Percentiles rank a stretch among this genome's conserved stretches.
These are phyloP conservation scores for Diophrys sp. DNA, from an alignment of 73 alveolate genomes.

Conservation along the genomic window DNA sequence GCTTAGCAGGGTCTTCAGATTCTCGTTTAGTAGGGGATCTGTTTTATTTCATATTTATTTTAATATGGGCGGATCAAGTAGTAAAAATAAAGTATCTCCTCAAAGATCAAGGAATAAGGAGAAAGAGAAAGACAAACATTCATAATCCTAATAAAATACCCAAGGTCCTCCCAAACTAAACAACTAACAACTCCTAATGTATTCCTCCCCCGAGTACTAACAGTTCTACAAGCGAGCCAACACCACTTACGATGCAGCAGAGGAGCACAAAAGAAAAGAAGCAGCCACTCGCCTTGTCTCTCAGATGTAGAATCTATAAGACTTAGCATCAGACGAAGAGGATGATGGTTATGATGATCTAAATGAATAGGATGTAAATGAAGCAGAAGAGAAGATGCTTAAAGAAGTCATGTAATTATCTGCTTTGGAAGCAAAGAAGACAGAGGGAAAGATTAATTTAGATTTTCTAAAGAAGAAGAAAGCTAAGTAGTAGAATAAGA, in stretches of 20 bases:
- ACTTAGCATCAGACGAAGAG: background rate
- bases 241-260: background rate
- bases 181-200: background rate
- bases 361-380: background rate
- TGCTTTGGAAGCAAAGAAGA: background rate
- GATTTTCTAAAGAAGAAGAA: background rate
- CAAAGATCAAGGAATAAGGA: background rate
- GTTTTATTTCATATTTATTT: no score
- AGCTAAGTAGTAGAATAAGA: background rate
- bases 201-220: background rate
- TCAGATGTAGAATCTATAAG: background rate
- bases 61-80: background rate
- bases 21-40: no score
- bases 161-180: background rate
- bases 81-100: background rate
- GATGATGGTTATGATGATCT: background rate
- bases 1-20: no score
- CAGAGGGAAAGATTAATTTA: background rate
- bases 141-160: background rate
- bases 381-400: background rate
- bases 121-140: background rate
- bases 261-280: background rate
- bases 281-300: background rate
- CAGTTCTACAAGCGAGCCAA: background rate
- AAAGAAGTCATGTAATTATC: background rate